Evolutionary conservation across 192 early-diverging fungal species (phyloP).

Genomic region (Geranomyces variabilis): DNA sequence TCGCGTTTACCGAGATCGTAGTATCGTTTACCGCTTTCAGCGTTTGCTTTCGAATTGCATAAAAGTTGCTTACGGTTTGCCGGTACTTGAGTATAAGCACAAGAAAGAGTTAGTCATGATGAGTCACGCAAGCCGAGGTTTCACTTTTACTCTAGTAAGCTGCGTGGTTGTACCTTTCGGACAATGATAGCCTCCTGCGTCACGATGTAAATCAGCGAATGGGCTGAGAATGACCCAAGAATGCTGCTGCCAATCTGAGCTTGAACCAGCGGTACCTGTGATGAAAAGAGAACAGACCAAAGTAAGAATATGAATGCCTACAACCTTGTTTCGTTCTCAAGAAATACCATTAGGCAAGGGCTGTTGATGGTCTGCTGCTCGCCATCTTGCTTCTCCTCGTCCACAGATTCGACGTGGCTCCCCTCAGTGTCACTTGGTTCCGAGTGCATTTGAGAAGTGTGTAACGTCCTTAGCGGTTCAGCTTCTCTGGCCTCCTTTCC

Average conservation of each 20-base stretch:
- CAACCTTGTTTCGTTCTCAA: neutral
- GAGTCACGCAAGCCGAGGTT: neutral
- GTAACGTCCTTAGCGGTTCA: too few species aligned
- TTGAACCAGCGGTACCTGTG: constrained; percentile 15
- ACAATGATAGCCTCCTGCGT: constrained; percentile 4
- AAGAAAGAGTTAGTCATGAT: too few species aligned
- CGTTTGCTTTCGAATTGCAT: neutral
- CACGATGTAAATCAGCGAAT: constrained; percentile 2
- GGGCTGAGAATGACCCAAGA: constrained; percentile 13
- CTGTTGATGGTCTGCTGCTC: constrained; percentile 2
- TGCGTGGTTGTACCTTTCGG: constrained; percentile 12
- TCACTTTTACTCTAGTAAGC: neutral
- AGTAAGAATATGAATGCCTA: neutral
- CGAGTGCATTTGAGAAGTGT: too few species aligned
- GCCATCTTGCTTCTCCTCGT: neutral
- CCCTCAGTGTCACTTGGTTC: neutral
- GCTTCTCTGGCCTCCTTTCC: neutral
- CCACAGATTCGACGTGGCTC: neutral
- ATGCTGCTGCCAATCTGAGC: constrained; percentile 19
- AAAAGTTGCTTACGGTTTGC: constrained; percentile 8
- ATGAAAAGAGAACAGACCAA: neutral
- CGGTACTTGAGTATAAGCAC: constrained; percentile 1
- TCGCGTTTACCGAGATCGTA: neutral
- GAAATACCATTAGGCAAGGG: neutral
- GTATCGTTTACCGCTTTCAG: neutral